phyloP scores from a whole-genome alignment of 2,329 filamentous ascomycete genomes.

The Fusarium torulosum region DNA sequence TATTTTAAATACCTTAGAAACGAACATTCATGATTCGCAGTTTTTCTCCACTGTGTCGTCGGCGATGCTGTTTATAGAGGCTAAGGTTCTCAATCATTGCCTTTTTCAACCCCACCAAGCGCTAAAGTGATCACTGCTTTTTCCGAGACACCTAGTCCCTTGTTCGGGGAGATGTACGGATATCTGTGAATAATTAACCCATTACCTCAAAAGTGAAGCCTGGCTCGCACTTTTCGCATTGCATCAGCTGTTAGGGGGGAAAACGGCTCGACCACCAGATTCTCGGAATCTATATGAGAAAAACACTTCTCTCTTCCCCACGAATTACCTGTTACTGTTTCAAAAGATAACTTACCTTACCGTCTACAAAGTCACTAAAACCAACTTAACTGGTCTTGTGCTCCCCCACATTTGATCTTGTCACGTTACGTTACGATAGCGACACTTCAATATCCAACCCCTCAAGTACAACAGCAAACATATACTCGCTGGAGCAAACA shows the following conservation, averaged over 20 bases:
- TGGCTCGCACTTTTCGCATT: not conserved
- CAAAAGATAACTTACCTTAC: no score
- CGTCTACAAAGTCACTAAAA: not conserved
- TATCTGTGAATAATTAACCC: conserved; percentile 3
- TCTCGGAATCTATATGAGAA: no score
- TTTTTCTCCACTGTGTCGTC: conserved; percentile 33
- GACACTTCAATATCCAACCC: conserved; percentile 1
- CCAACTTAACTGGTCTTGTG: conserved; percentile 23
- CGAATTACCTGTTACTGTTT: not conserved
- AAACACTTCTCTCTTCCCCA: no score
- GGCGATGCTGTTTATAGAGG: conserved; percentile 1
- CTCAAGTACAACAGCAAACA: conserved; percentile 11
- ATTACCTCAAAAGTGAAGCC: conserved; percentile 12
- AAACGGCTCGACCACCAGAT: not conserved
- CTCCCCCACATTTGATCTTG: conserved; percentile 39
- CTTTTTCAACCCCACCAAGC: conserved; percentile 27
- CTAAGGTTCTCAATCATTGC: conserved; percentile 1
- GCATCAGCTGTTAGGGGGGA: not conserved
- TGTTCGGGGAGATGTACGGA: not conserved
- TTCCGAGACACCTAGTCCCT: no score
- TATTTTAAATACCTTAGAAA: not conserved
- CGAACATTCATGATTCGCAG: conserved; percentile 9
- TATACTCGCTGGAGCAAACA: not conserved
- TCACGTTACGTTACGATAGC: conserved; percentile 21
- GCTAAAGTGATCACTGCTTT: conserved; percentile 20